Evolutionary conservation across 495 filamentous ascomycete genomes (phyloP).

Genomic region (Aspergillus bridgeri): DNA sequence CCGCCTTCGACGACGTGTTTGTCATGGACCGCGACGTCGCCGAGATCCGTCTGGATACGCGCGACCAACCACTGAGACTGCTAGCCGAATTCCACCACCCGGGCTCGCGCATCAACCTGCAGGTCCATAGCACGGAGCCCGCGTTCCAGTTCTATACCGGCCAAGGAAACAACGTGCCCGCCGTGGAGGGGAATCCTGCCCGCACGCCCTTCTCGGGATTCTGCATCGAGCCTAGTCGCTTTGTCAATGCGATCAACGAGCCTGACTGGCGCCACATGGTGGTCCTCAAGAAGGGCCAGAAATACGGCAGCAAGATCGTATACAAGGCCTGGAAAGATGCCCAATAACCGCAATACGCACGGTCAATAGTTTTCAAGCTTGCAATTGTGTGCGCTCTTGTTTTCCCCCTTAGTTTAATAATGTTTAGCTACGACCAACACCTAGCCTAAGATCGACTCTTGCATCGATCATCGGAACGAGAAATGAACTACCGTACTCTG

Average conservation of each 20-base stretch:
- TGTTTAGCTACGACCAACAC: not conserved
- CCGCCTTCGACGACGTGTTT: conserved; percentile 89
- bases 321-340: conserved; percentile 75
- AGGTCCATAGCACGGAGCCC: conserved; percentile 85
- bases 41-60: conserved; percentile 73
- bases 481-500: not conserved
- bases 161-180: conserved; percentile 74
- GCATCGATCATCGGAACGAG: not conserved
- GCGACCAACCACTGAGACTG: conserved; percentile 55
- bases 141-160: conserved; percentile 97
- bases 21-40: conserved; percentile 61
- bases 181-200: conserved; percentile 59
- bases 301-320: conserved; percentile 72
- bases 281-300: conserved; percentile 71
- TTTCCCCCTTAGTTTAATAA: too few species aligned
- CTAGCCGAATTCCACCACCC: conserved; percentile 69
- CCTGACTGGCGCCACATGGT: conserved; percentile 75
- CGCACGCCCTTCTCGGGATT: conserved; percentile 69
- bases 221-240: conserved; percentile 87
- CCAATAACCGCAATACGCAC: conserved; percentile 3
- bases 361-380: not conserved
- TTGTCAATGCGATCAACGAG: conserved; percentile 81
- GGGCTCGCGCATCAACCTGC: conserved; percentile 68
- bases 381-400: not conserved
- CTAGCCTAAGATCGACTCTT: not conserved